A percentile compares a stretch with the other conserved stretches of the same genome.
phyloP scores from a whole-genome alignment of 495 filamentous ascomycete genomes.

The Lepraria neglecta region DNA sequence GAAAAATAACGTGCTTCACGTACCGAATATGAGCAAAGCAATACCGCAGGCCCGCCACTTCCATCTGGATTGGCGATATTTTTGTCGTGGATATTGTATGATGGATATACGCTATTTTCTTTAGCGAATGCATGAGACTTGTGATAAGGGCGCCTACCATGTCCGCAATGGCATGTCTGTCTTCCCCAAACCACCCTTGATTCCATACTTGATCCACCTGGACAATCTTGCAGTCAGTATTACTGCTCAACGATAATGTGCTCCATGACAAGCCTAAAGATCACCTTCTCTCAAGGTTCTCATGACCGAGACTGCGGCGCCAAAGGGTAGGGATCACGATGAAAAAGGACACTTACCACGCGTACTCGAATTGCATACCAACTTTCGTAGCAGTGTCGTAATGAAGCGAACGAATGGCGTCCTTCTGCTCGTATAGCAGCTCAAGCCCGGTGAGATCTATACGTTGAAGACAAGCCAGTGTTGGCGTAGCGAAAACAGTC shows the following conservation, averaged over 20 bases:
- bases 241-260: too few species aligned
- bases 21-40: slow-evolving; percentile 10
- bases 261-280: too few species aligned
- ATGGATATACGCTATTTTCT: background rate
- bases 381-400: slow-evolving; percentile 35
- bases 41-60: background rate
- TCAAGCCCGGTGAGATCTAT: slow-evolving; percentile 30
- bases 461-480: slow-evolving; percentile 28
- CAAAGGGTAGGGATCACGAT: too few species aligned
- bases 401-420: slow-evolving; percentile 30
- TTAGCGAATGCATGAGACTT: background rate
- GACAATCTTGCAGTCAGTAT: too few species aligned
- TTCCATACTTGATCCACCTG: slow-evolving; percentile 28
- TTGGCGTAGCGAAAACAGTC: slow-evolving; percentile 32
- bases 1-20: background rate
- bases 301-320: too few species aligned
- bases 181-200: slow-evolving; percentile 31
- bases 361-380: slow-evolving; percentile 31
- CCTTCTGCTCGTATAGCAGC: slow-evolving; percentile 23
- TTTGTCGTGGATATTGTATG: slow-evolving; percentile 15
- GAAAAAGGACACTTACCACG: slow-evolving; percentile 20
- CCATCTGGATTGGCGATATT: too few species aligned
- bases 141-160: slow-evolving; percentile 8
- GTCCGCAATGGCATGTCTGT: slow-evolving; percentile 36
- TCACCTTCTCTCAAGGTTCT: too few species aligned